Evolutionary conservation across 225 moss, liverwort and hornwort species (phyloP).

Genomic region (Physcomitrellopsis africana): DNA sequence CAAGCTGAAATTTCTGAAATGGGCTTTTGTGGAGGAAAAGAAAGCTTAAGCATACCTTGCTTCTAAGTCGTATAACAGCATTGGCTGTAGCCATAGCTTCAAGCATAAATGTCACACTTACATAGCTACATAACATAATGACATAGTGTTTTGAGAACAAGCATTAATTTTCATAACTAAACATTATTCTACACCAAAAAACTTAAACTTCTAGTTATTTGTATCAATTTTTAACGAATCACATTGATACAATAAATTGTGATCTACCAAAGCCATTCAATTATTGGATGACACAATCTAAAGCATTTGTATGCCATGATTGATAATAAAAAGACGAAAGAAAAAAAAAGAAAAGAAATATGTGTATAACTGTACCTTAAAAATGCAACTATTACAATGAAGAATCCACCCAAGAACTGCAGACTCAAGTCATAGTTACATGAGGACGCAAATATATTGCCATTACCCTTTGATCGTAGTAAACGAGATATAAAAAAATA

Average conservation of each 20-base stretch:
- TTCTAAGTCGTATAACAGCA: slow-evolving; percentile 73
- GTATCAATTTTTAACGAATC: neutral
- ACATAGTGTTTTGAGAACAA: slow-evolving; percentile 9
- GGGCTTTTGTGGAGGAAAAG: neutral
- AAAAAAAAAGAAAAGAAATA: neutral
- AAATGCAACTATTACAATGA: slow-evolving; percentile 83
- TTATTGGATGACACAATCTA: neutral
- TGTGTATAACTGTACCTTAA: slow-evolving; percentile 56
- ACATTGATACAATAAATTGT: neutral
- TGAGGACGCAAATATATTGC: slow-evolving; percentile 26
- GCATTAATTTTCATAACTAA: neutral
- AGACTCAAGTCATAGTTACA: slow-evolving; percentile 35
- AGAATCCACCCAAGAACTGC: slow-evolving; percentile 90
- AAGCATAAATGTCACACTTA: slow-evolving; percentile 89
- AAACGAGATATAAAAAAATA: too few species aligned
- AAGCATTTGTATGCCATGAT: neutral
- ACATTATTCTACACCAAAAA: neutral
- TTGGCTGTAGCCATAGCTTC: slow-evolving; percentile 97
- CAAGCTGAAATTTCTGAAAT: neutral
- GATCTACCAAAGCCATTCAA: neutral
- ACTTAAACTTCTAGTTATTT: neutral
- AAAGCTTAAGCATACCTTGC: slow-evolving; percentile 50
- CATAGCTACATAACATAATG: slow-evolving; percentile 67
- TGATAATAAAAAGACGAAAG: neutral
- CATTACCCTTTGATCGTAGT: neutral